Conservation (phyloP, 768 basidiomycete species). For the Boletus edulis region DNA sequence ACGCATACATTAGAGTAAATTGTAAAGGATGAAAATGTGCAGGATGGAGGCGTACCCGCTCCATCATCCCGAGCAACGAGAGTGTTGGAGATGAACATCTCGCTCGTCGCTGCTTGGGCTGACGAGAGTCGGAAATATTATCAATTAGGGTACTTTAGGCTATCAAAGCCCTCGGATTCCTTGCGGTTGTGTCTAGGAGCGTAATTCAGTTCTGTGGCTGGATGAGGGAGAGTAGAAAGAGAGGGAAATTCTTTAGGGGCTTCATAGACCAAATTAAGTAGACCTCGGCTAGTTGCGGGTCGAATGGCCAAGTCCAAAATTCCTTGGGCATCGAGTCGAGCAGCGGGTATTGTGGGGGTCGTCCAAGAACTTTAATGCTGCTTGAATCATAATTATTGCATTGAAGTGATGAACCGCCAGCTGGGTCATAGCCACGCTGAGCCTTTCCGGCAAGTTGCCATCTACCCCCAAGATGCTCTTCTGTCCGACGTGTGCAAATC, state of each 20-base stretch:
- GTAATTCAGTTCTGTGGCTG: not conserved
- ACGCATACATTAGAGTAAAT: conserved; percentile 16
- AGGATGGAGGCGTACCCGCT: not conserved
- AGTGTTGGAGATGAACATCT: conserved; percentile 1
- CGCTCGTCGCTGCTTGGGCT: not conserved
- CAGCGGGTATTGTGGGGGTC: too few species aligned
- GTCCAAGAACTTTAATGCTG: too few species aligned
- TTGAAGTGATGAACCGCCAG: not conserved
- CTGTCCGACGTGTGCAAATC: conserved; percentile 92
- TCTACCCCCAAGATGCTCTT: conserved; percentile 56
- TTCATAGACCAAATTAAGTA: not conserved
- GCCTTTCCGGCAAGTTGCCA: too few species aligned
- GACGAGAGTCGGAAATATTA: not conserved
- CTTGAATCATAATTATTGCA: too few species aligned
- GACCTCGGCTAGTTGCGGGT: not conserved
- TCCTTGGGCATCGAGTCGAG: too few species aligned
- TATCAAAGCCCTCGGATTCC: not conserved
- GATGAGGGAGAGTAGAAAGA: not conserved
- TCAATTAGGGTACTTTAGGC: not conserved
- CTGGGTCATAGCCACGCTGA: too few species aligned
- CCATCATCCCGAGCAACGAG: not conserved
- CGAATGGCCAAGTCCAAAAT: too few species aligned
- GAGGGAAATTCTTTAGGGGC: not conserved
- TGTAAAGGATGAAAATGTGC: conserved; percentile 7
- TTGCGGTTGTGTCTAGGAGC: not conserved